Evolutionary conservation across 2,329 filamentous ascomycete species (phyloP), one percentile per base, ranked within the genome.

Genomic region (Trichophyton rubrum): DNA sequence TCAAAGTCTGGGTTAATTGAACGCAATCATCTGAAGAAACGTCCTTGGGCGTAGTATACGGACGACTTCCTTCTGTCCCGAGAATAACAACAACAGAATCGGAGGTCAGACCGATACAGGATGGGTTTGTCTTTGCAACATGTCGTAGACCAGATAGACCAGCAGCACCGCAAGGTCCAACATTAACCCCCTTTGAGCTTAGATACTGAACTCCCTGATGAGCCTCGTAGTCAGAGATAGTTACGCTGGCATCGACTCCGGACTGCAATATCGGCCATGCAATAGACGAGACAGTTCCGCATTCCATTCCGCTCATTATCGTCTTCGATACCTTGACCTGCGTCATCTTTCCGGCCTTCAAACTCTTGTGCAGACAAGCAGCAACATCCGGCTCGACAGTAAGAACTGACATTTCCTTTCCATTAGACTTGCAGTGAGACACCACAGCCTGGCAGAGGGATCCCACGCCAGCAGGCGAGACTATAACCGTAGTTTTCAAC

Each of bases 261-360:
- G 74, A 68, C 6, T 75, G 71, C 2, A 91, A 69, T 0, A 83
- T 68, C 0, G 82, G 77, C 85, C 86, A 91, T 0, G 86, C 84
- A 0, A 80, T 82, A 0, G 75, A 75, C 0, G 86, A 88, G 0
- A 87, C 77, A 0, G 84, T 88, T 0, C 86, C 86, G 63, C 87
- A 90, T 64, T 88, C 84, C 75, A 90, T 81, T 0, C 87, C 87
- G 43, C 80, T 79, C 86, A 90, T 90, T 66, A 88, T 88, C 0
- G 85, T 89, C 2, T 80, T 73, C 0, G 74, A 75, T 0, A 85
- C 88, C 6, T 70, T 61, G 0, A 87, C 77, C 0, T 79, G 70
- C 0, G 75, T 77, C 2, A 78, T 71, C 40, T 77, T 66, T 0
- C 80, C 82, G 0, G 70, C 71, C 17, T 75, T 68, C 3, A 85